A percentile compares a stretch with the other conserved stretches of the same genome.
These are phyloP conservation scores for Cyberlindnera suaveolens DNA, from an alignment of 805 yeast species.

Conservation along the genomic window DNA sequence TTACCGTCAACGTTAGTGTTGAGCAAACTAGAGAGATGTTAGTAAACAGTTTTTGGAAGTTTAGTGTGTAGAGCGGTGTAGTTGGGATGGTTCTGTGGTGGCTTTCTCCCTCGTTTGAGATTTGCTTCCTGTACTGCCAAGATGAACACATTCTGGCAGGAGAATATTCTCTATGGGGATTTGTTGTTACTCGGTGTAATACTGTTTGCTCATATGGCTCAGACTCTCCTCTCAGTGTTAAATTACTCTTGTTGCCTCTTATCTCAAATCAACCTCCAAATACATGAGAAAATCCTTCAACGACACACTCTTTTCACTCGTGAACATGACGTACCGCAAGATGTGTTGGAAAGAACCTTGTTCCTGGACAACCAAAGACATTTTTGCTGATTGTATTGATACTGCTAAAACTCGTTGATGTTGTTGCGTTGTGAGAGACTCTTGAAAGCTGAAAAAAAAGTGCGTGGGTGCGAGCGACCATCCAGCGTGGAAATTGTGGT, in stretches of 20 bases:
- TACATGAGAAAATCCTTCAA: too few species aligned
- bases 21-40: slow-evolving; percentile 70
- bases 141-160: too few species aligned
- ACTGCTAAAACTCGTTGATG: slow-evolving; percentile 3
- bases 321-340: slow-evolving; percentile 76
- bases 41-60: slow-evolving; percentile 21
- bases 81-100: not conserved
- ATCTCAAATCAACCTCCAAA: too few species aligned
- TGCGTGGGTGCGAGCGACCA: not conserved
- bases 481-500: not conserved
- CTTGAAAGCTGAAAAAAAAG: slow-evolving; percentile 12
- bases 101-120: not conserved
- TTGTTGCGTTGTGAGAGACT: slow-evolving; percentile 2
- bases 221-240: not conserved
- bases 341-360: slow-evolving; percentile 99
- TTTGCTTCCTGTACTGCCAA: too few species aligned
- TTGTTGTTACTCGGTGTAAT: too few species aligned
- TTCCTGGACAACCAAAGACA: slow-evolving; percentile 98
- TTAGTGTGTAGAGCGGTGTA: not conserved
- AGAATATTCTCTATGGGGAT: too few species aligned
- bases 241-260: too few species aligned
- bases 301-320: not conserved
- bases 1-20: slow-evolving; percentile 99
- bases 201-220: too few species aligned
- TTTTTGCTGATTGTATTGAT: slow-evolving; percentile 25